Base-by-base conservation (phyloP, 257 asterid genomes). In the Jacaranda copaia region DNA sequence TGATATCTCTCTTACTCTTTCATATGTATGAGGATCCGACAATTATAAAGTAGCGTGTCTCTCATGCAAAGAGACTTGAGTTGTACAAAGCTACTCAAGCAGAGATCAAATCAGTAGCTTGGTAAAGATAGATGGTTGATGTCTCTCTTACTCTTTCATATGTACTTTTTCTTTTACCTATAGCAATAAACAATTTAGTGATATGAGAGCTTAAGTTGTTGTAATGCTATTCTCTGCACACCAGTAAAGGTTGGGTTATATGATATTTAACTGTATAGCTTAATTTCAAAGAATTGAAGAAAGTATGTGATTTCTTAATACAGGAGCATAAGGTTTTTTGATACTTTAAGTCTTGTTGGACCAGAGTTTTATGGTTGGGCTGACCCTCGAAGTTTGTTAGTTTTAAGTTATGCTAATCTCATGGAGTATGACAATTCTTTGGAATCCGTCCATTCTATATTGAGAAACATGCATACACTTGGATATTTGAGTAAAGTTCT, bases 391-490 rank as follows among this genome's bases (percentile, higher is more conserved):
- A 78, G 74, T 64, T 81, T 85, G 38, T 65, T 85, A 5, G 89
- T 76, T 80, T 59, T 38, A 19, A 42, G 71, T 77, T 70, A 74
- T 73, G 68, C 84, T 76, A 88, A 88, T 77, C 49, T 80, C 77
- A 86, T 90, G 95, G 90, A 89, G 70, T 79, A 86, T 72, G 94
- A 84, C 80, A 75, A 81, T 77, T 73, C 63, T 95, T 93, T 80
- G 99, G 99, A 56, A 90, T 95, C 77, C 91, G 87, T 80, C 99
- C 99, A 43, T 95, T 95, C 90, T 93, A 89, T 76, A 91, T 93
- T 75, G 86, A 85, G 88, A 91, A 80, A 89, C 98, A 98, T 95
- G 16, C 25, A 85, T 36, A 73, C 6, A 25, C 75, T 40, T 74
- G 56, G 10, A 42, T 70, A 35, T 49, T 74, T 77, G 18, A 6